Conservation (phyloP, 129 eudicot species). For the Artemisia argyi region DNA sequence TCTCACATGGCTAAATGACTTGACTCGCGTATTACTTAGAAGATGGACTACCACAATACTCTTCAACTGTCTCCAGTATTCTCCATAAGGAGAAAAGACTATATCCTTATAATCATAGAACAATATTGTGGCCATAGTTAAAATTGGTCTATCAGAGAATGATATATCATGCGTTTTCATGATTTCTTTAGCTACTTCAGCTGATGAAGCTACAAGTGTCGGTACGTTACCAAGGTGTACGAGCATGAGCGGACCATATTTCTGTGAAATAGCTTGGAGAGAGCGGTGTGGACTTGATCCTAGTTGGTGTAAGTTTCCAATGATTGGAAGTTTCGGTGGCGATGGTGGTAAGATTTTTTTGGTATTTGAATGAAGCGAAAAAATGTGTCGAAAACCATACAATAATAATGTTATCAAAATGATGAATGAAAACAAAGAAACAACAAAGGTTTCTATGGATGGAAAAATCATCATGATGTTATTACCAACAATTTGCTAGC, state of each 20-base stretch:
- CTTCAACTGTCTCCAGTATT: too few relatives aligned
- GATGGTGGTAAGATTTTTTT: neutral
- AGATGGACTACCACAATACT: too few relatives aligned
- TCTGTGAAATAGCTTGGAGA: neutral
- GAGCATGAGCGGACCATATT: neutral
- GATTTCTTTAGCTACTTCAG: too few relatives aligned
- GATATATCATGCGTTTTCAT: too few relatives aligned
- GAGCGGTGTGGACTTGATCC: neutral
- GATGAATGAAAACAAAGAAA: neutral
- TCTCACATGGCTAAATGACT: too few relatives aligned
- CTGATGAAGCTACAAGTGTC: too few relatives aligned
- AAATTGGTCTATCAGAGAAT: too few relatives aligned
- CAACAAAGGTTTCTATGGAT: neutral
- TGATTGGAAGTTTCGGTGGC: neutral
- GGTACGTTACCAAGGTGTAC: too few relatives aligned
- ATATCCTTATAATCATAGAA: too few relatives aligned
- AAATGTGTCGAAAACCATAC: neutral
- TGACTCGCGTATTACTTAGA: too few relatives aligned
- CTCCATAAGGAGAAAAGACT: too few relatives aligned
- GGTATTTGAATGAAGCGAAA: neutral
- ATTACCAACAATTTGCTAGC: neutral
- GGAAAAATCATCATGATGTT: neutral
- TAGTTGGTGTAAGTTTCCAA: slow-evolving; percentile 4
- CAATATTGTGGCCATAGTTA: too few relatives aligned
- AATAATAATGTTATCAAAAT: neutral